phyloP scores from a whole-genome alignment of 2,329 filamentous ascomycete genomes.

The Eutypa lata region DNA sequence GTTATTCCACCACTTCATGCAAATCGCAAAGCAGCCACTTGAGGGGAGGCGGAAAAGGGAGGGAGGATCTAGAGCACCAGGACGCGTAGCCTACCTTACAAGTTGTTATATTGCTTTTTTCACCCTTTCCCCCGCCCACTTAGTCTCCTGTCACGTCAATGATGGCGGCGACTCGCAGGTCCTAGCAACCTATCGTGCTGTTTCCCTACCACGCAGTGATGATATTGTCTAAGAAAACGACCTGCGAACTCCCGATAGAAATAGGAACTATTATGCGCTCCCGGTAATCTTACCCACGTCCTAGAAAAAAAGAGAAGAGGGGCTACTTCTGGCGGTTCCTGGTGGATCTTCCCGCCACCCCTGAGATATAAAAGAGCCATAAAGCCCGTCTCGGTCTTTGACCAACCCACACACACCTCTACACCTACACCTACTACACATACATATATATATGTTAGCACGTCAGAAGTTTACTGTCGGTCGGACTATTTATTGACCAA shows the following conservation, averaged over 20 bases:
- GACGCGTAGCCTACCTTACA: too few species aligned
- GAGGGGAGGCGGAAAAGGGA: too few species aligned
- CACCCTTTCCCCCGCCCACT: not conserved
- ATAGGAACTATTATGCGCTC: not conserved
- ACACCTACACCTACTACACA: not conserved
- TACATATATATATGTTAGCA: not conserved
- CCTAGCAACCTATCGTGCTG: not conserved
- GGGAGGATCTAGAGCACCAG: too few species aligned
- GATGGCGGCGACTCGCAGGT: not conserved
- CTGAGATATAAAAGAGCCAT: not conserved
- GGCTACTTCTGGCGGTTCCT: not conserved
- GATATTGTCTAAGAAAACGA: not conserved
- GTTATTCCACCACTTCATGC: too few species aligned
- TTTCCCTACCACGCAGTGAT: not conserved
- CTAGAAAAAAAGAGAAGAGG: not conserved
- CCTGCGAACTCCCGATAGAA: not conserved
- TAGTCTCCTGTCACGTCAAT: not conserved
- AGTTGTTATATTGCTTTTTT: too few species aligned
- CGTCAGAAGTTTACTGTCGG: not conserved
- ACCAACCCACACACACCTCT: not conserved
- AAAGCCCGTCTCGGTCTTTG: not conserved
- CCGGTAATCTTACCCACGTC: not conserved
- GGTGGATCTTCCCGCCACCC: not conserved
- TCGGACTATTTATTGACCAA: not conserved
- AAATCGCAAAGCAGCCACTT: too few species aligned